Percentiles rank a stretch among this genome's conserved stretches.
Conservation (phyloP, 352 stramenopile species). For the Albugo candida region DNA sequence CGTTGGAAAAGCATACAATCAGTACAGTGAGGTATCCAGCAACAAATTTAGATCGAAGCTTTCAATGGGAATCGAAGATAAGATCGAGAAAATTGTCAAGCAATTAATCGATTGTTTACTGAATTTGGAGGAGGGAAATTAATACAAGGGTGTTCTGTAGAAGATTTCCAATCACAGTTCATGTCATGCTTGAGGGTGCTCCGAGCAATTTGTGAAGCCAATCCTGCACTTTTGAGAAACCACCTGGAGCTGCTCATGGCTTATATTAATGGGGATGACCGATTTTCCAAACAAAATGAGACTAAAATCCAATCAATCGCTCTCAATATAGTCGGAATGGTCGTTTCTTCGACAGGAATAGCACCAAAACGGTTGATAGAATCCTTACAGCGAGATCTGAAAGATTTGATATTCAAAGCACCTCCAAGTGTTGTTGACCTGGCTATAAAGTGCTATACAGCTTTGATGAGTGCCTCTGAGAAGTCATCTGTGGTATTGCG, state of each 20-base stretch:
- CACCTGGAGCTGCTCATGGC: slow-evolving; percentile 57
- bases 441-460: slow-evolving; percentile 53
- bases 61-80: too few species aligned
- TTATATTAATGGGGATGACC: slow-evolving; percentile 43
- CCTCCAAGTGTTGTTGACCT: slow-evolving; percentile 69
- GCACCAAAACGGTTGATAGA: slow-evolving; percentile 21
- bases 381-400: slow-evolving; percentile 40
- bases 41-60: too few species aligned
- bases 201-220: slow-evolving; percentile 49
- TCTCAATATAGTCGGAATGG: slow-evolving; percentile 36
- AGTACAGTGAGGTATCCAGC: too few species aligned
- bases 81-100: slow-evolving; percentile 24
- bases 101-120: slow-evolving; percentile 43
- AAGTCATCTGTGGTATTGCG: slow-evolving; percentile 26
- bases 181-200: slow-evolving; percentile 60
- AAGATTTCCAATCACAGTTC: slow-evolving; percentile 36
- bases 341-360: slow-evolving; percentile 29
- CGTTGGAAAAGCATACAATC: too few species aligned
- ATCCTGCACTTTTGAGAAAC: slow-evolving; percentile 23
- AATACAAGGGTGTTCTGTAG: slow-evolving; percentile 30
- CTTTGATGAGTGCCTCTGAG: slow-evolving; percentile 21
- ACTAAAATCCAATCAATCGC: slow-evolving; percentile 35
- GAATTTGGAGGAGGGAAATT: slow-evolving; percentile 42
- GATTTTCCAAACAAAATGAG: slow-evolving; percentile 26
- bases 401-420: slow-evolving; percentile 28